phyloP scores from a whole-genome alignment of 345 rosid species.

The Boechera retrofracta region DNA sequence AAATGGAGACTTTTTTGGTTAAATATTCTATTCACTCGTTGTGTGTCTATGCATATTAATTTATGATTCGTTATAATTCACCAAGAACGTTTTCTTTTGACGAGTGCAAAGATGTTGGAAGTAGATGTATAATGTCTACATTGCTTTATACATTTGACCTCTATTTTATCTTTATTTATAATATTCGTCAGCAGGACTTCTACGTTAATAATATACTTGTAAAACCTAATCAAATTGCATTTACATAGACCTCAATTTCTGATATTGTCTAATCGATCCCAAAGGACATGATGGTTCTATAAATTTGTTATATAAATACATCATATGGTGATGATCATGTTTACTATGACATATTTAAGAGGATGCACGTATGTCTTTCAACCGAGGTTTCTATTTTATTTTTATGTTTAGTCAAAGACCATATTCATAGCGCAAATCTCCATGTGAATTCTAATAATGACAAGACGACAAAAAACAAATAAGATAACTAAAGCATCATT shows the following conservation, averaged over 20 bases:
- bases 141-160: conserved; percentile 40
- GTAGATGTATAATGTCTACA: conserved; percentile 31
- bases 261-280: neutral
- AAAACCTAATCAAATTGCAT: conserved; percentile 10
- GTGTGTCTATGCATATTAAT: conserved; percentile 8
- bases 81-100: conserved; percentile 31
- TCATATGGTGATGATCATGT: conserved; percentile 1
- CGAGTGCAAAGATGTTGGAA: conserved; percentile 35
- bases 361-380: conserved; percentile 6
- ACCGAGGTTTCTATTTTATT: neutral
- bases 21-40: conserved; percentile 17
- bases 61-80: conserved; percentile 12
- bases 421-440: neutral
- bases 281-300: neutral
- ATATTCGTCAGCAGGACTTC: neutral
- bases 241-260: conserved; percentile 3
- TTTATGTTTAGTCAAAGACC: neutral
- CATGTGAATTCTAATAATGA: neutral
- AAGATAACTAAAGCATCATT: too few species aligned
- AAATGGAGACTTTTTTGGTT: neutral
- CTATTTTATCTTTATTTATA: conserved; percentile 31
- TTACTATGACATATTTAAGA: neutral
- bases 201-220: neutral
- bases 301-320: conserved; percentile 2
- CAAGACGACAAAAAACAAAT: neutral